Percentiles rank a stretch among this genome's conserved stretches.
Conservation (phyloP, 202 grass and related monocot species). For the Saccharum hybrid region DNA sequence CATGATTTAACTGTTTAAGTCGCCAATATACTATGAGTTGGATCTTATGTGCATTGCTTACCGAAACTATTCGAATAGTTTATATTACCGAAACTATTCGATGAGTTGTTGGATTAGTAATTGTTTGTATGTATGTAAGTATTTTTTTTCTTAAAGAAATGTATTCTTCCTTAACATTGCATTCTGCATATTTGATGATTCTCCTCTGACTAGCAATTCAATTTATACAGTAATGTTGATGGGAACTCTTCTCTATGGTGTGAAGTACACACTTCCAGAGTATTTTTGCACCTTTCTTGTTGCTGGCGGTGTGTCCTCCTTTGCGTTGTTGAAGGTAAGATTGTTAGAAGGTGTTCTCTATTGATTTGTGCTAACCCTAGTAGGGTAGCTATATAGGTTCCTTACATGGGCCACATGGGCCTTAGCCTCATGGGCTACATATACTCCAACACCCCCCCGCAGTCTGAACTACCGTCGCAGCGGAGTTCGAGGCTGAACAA, state of each 20-base stretch:
- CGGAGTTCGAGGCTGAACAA: too few species aligned
- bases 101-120: background rate
- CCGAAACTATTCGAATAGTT: background rate
- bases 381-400: too few species aligned
- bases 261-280: constrained; percentile 96
- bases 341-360: too few species aligned
- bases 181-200: background rate
- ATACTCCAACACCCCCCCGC: too few species aligned
- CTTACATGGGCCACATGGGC: too few species aligned
- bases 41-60: background rate
- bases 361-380: too few species aligned
- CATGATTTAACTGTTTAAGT: background rate
- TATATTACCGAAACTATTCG: background rate
- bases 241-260: constrained; percentile 91
- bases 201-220: constrained; percentile 22
- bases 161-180: background rate
- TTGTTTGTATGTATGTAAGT: background rate
- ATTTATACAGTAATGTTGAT: constrained; percentile 83
- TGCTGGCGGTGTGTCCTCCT: constrained; percentile 89
- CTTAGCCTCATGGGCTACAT: too few species aligned
- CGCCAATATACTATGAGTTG: background rate
- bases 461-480: too few species aligned
- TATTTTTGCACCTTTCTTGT: constrained; percentile 95
- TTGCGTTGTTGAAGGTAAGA: constrained; percentile 93
- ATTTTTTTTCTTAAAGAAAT: background rate